Percentiles rank a stretch among this genome's conserved stretches.
Evolutionary conservation across 495 filamentous ascomycete genomes (phyloP).

Genomic region (Astrothelium macrocarpum): DNA sequence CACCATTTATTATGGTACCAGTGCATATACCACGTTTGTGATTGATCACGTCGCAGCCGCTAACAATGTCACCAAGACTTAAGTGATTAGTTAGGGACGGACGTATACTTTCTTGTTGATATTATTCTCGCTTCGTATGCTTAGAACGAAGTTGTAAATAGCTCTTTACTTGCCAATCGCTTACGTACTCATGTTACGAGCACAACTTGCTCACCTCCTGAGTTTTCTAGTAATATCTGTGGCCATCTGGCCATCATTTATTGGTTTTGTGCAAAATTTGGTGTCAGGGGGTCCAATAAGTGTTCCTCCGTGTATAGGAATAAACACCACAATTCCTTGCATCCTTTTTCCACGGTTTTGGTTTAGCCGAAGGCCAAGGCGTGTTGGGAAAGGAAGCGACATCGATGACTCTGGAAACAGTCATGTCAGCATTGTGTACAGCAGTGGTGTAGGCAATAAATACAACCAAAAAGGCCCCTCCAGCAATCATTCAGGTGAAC

Average conservation of each 20-base stretch:
- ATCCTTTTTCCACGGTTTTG: not conserved
- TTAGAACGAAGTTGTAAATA: not conserved
- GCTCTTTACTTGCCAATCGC: not conserved
- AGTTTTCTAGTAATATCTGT: not conserved
- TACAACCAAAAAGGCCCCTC: no score
- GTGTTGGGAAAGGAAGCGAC: not conserved
- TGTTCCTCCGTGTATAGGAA: not conserved
- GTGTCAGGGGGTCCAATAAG: not conserved
- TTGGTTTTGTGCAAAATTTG: not conserved
- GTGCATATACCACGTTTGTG: constrained; percentile 47
- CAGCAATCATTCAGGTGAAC: no score
- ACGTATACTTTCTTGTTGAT: not conserved
- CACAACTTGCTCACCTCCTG: not conserved
- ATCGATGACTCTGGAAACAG: not conserved
- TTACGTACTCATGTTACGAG: not conserved
- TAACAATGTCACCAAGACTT: not conserved
- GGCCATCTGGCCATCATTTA: not conserved
- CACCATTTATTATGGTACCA: constrained; percentile 38
- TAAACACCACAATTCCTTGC: not conserved
- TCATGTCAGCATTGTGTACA: not conserved
- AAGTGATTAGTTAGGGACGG: not conserved
- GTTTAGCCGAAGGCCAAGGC: not conserved
- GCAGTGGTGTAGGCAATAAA: no score
- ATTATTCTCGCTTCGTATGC: not conserved
- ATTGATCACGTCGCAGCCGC: constrained; percentile 45